Evolutionary conservation across 805 yeast genomes (phyloP).

Genomic region (Kregervanrija delftensis): DNA sequence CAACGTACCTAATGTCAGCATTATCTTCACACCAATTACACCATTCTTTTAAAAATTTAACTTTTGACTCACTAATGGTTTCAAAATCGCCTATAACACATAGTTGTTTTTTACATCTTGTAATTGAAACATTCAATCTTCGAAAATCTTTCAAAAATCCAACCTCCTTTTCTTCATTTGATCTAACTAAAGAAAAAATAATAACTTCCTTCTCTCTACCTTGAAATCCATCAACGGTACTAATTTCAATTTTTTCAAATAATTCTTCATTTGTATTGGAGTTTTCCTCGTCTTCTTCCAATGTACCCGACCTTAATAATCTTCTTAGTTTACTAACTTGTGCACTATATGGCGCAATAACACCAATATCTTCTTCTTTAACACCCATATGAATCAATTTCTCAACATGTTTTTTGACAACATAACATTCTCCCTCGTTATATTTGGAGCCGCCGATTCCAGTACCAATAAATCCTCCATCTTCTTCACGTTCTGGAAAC

Average conservation of each 20-base stretch:
- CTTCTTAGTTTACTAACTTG: constrained; percentile 64
- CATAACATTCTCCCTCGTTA: constrained; percentile 68
- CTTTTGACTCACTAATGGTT: constrained; percentile 40
- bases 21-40: constrained; percentile 59
- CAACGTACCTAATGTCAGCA: constrained; percentile 65
- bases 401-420: constrained; percentile 53
- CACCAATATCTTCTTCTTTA: constrained; percentile 54
- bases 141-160: constrained; percentile 79
- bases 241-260: constrained; percentile 55
- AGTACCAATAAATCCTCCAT: constrained; percentile 12
- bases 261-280: neutral
- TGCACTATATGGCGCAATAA: constrained; percentile 86
- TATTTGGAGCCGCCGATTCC: constrained; percentile 44
- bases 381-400: constrained; percentile 49
- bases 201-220: constrained; percentile 92
- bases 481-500: constrained; percentile 53
- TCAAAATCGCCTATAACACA: constrained; percentile 86
- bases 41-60: constrained; percentile 56
- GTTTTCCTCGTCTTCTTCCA: constrained; percentile 11
- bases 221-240: constrained; percentile 95
- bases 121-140: constrained; percentile 88
- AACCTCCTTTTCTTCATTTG: constrained; percentile 54
- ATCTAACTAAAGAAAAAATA: constrained; percentile 72
- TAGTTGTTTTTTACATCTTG: constrained; percentile 79
- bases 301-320: constrained; percentile 27